Base-by-base conservation (phyloP, 2,329 filamentous ascomycete species). In the Xylaria sp. region DNA sequence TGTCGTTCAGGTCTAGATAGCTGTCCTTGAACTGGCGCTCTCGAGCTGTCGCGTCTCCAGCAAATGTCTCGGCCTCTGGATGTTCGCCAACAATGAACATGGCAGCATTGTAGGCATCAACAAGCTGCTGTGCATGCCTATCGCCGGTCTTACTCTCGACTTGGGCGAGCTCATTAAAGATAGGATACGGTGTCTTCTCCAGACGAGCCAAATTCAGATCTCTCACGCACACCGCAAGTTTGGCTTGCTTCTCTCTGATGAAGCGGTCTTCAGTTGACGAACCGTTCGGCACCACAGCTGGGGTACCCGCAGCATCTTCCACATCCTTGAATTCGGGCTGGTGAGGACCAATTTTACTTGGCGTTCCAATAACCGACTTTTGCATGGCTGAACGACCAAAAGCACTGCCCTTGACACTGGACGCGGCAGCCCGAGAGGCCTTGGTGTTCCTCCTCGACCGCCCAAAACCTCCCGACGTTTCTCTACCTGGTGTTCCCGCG, bases 341-440 rank as follows among this genome's bases (percentile, higher is more conserved):
- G 66, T 92, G 87, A 15, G 84, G 79, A 33, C 89, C 88, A 61
- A 90, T 86, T 64, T 85, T 84, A 70, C 86, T 89, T 12, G 92
- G 88, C 25, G 89, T 88, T 49, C 94, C 94, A 74, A 98, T 95
- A 57, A 97, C 90, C 9, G 94, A 97, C 70, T 89, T 91, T 61
- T 91, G 89, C 71, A 96, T 82, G 54, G 83, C 87, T 12, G 92
- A 92, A 60, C 82, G 82, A 57, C 84, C 84, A 60, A 87, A 91
- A 17, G 87, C 79, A 73, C 87, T 89, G 66, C 82, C 80, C 62
- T 78, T 78, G 69, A 78, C 78, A 35, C 75, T 70, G 31, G 74
- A 70, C 12, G 72, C 72, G 25, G 76, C 71, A 55, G 75, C 71
- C 33, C 75, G 73, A 31, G 74, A 74, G 11, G 71, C 66, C 35